Evolutionary conservation across 805 yeast species (phyloP), one percentile per base, ranked within the genome.

Genomic region (Candida qinlingensis): DNA sequence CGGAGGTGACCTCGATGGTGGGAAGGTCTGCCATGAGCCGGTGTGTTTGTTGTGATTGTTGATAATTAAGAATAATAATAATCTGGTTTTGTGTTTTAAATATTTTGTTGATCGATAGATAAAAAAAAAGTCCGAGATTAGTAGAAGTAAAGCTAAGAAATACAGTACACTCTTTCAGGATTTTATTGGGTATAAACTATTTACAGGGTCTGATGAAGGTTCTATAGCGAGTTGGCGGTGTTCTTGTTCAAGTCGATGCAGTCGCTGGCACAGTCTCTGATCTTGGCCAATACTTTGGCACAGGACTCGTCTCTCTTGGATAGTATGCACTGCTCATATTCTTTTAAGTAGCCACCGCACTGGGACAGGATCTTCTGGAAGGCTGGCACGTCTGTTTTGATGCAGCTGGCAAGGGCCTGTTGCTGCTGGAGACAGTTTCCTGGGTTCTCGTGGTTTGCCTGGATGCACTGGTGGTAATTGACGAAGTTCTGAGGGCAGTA

Each of bases 401-500:
- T 87, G 64, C 96, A 87, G 19, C 59, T 55, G 13, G 87, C 75
- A 36, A 87, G 71, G 19, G 71, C 72, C 38, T 66, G 63, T 64
- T 86, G 95, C 53, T 81, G 76, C 37, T 62, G 63, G 0, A 67
- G 63, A 60, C 96, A 87, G 49, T 71, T 68, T 19, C 65, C 58
- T 27, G 75, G 73, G 52, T 72, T 70, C 10, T 79, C 80, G 47
- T 73, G 75, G 37, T 83, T 83, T 30, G 70, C 72, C 35, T 80
- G 68, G 64, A 87, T 76, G 61, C 96, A 87, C 58, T 79, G 80
- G 64, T 87, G 92, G 64, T 83, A 87, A 29, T 75, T 77, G 48
- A 87, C 67, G 54, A 87, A 87, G 59, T 81, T 76, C 51, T 78
- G 80, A 0, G 95, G 94, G 63, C 96, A 87, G 59, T 74, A 70